A percentile compares a stretch with the other conserved stretches of the same genome.
Conservation (phyloP, 2,329 filamentous ascomycete genomes). For the Aspergillus fumigatiaffinis region DNA sequence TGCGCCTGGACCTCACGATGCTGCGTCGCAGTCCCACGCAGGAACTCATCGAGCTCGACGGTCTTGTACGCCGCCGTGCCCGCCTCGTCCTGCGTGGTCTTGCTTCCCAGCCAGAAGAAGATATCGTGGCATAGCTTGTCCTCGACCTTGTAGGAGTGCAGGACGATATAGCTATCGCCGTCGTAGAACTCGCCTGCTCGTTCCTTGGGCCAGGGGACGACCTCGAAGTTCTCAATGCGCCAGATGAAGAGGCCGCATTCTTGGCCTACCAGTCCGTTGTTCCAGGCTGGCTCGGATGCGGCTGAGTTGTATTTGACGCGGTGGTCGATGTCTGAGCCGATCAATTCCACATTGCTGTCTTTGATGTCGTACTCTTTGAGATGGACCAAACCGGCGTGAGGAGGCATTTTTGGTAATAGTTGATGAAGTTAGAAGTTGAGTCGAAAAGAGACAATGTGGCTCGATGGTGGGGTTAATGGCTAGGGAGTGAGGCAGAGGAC, state of each 20-base stretch:
- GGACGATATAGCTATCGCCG: constrained; percentile 65
- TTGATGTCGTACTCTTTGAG: constrained; percentile 63
- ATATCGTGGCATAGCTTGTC: constrained; percentile 58
- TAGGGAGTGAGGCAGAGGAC: no score
- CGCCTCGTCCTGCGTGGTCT: constrained; percentile 65
- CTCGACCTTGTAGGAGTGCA: constrained; percentile 55
- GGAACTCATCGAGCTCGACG: constrained; percentile 65
- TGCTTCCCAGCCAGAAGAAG: constrained; percentile 66
- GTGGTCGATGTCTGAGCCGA: constrained; percentile 62
- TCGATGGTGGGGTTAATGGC: background rate
- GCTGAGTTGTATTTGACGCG: constrained; percentile 65
- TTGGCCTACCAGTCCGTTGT: constrained; percentile 53
- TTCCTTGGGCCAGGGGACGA: constrained; percentile 57
- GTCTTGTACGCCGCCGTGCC: constrained; percentile 68
- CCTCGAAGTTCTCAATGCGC: constrained; percentile 65
- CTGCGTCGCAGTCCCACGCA: constrained; percentile 59
- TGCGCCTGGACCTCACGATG: constrained; percentile 60
- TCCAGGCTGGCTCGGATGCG: constrained; percentile 63
- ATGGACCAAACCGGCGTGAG: constrained; percentile 60
- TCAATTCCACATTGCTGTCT: constrained; percentile 64
- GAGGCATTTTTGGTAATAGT: constrained; percentile 49
- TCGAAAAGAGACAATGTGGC: background rate
- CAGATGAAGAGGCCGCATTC: constrained; percentile 57
- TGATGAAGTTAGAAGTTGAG: background rate
- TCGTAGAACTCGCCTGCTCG: constrained; percentile 61